Percentiles rank a stretch among this genome's conserved stretches.
Evolutionary conservation across 108 stramenopile species (phyloP).

Genomic region (Stephanodiscus triporus): DNA sequence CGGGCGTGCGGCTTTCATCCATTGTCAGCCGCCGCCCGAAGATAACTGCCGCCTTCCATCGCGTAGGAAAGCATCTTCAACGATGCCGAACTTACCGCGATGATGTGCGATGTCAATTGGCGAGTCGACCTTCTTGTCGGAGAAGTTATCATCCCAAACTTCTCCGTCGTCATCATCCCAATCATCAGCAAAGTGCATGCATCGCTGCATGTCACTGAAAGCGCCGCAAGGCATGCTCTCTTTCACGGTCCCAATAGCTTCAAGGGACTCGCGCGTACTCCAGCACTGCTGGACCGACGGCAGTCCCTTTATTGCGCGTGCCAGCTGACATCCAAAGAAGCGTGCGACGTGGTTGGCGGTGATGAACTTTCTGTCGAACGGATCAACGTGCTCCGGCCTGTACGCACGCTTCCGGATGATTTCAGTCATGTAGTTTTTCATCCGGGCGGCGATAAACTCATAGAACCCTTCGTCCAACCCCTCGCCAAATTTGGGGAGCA

Average conservation of each 20-base stretch:
- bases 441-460: conserved; percentile 7
- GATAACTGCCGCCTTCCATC: too few relatives aligned
- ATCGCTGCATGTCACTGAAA: not conserved
- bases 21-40: too few relatives aligned
- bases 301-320: not conserved
- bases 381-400: conserved; percentile 2
- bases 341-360: conserved; percentile 9
- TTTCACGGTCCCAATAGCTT: not conserved
- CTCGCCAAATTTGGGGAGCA: conserved; percentile 5
- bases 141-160: not conserved
- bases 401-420: conserved; percentile 11
- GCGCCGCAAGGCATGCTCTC: not conserved
- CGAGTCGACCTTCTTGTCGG: not conserved
- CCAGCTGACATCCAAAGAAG: too few relatives aligned
- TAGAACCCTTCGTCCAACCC: not conserved
- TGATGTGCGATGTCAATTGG: not conserved
- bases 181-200: too few relatives aligned
- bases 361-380: not conserved
- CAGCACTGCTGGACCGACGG: conserved; percentile 4
- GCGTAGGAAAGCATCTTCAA: not conserved
- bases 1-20: too few relatives aligned
- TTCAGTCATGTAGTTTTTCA: conserved; percentile 17
- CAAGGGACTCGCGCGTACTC: not conserved
- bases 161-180: too few relatives aligned
- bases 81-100: conserved; percentile 1